Evolutionary conservation across 805 yeast species (phyloP), one percentile per base, ranked within the genome.

Genomic region (Nakazawaea ernobii): DNA sequence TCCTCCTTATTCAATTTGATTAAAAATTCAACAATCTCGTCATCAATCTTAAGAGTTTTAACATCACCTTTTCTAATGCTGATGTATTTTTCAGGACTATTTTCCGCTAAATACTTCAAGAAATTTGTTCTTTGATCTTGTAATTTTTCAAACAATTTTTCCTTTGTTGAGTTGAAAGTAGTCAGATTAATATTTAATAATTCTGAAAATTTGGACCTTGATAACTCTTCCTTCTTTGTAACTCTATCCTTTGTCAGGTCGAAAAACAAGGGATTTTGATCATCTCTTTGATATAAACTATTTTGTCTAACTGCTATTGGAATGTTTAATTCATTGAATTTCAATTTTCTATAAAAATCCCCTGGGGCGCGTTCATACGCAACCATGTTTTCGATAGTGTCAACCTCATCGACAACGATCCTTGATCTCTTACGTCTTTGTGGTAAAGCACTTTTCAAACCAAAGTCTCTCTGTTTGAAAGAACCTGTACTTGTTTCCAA

Each of bases 361-460:
- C 85, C 84, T 15, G 79, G 71, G 49, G 72, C 71, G 43, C 82
- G 74, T 59, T 84, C 91, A 52, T 82, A 87, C 57, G 80, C 84
- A 6, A 91, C 84, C 65, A 86, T 71, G 51, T 80, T 77, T 56
- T 79, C 81, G 52, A 73, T 67, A 53, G 82, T 81, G 59, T 87
- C 95, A 11, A 85, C 61, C 48, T 84, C 83, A 55, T 84, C 82
- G 54, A 73, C 72, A 8, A 82, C 79, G 39, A 87, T 70, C 59
- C 78, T 79, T 36, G 82, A 74, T 14, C 79, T 68, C 36, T 79
- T 80, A 40, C 77, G 61, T 55, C 77, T 80, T 35, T 70, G 68
- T 3, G 96, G 96, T 41, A 87, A 66, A 17, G 85, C 70, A 39
- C 82, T 69, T 59, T 87, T 87, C 50, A 87, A 65, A 57, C 96